These are phyloP conservation scores for Grigorovia jiainica DNA, from an alignment of 805 yeast genomes.

Conservation along the genomic window DNA sequence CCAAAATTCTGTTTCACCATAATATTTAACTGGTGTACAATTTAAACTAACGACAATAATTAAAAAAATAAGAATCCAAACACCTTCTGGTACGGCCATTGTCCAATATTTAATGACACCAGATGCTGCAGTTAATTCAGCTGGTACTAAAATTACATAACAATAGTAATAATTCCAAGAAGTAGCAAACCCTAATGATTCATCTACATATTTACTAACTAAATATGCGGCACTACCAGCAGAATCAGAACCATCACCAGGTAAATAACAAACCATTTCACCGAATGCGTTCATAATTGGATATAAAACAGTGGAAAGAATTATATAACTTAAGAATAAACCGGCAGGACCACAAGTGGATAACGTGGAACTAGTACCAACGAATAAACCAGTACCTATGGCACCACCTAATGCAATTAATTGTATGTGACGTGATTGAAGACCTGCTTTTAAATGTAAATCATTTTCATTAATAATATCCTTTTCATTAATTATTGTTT, in stretches of 20 bases:
- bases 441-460: too few species aligned
- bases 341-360: conserved; percentile 42
- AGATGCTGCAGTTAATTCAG: conserved; percentile 59
- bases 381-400: conserved; percentile 64
- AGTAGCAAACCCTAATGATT: conserved; percentile 58
- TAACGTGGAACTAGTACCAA: conserved; percentile 32
- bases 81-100: conserved; percentile 53
- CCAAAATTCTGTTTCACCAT: conserved; percentile 69
- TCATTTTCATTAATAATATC: too few species aligned
- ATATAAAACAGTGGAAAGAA: conserved; percentile 52
- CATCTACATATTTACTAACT: too few species aligned
- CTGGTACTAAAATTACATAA: conserved; percentile 63
- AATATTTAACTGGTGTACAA: conserved; percentile 52
- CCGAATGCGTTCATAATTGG: conserved; percentile 62
- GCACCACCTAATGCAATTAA: conserved; percentile 72
- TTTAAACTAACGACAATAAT: conserved; percentile 41
- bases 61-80: conserved; percentile 57
- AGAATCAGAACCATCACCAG: conserved; percentile 51
- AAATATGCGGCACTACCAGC: conserved; percentile 56
- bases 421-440: conserved; percentile 57
- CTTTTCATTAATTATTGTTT: too few species aligned
- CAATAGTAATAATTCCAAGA: conserved; percentile 66
- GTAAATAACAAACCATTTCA: conserved; percentile 70
- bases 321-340: conserved; percentile 47
- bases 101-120: conserved; percentile 56